Percentiles rank a stretch among this genome's conserved stretches.
These are phyloP conservation scores for Globisporangium paroecandrum DNA, from an alignment of 352 stramenopile species.

Conservation along the genomic window DNA sequence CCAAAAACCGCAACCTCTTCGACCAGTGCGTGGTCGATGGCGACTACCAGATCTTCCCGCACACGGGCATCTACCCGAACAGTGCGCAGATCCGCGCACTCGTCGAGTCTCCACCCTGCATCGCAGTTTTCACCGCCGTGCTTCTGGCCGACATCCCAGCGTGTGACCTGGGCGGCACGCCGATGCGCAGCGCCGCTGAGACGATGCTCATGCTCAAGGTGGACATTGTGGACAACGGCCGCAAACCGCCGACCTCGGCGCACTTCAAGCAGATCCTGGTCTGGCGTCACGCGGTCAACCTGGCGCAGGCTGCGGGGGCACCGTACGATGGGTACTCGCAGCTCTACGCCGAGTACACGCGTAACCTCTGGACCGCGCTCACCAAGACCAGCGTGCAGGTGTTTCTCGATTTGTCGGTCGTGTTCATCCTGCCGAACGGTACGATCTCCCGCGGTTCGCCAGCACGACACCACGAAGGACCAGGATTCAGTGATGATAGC, in stretches of 20 bases:
- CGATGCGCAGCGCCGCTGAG: slow-evolving; percentile 41
- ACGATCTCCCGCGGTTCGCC: slow-evolving; percentile 19
- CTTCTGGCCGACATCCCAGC: slow-evolving; percentile 41
- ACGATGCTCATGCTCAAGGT: slow-evolving; percentile 58
- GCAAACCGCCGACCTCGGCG: slow-evolving; percentile 27
- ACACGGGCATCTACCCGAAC: slow-evolving; percentile 36
- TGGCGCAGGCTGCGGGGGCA: slow-evolving; percentile 32
- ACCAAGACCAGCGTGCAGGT: slow-evolving; percentile 36
- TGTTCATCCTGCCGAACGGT: slow-evolving; percentile 29
- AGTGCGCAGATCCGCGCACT: slow-evolving; percentile 43
- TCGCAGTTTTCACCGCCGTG: slow-evolving; percentile 48
- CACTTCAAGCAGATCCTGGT: slow-evolving; percentile 48
- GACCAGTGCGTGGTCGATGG: slow-evolving; percentile 46
- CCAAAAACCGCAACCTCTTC: slow-evolving; percentile 51
- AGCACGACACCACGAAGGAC: slow-evolving; percentile 7
- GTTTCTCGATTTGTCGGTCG: slow-evolving; percentile 31
- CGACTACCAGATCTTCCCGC: slow-evolving; percentile 64
- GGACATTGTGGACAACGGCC: slow-evolving; percentile 24
- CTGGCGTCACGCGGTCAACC: slow-evolving; percentile 48
- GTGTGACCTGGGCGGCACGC: slow-evolving; percentile 46
- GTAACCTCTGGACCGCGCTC: slow-evolving; percentile 30
- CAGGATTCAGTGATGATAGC: neutral
- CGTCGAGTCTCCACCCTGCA: slow-evolving; percentile 37
- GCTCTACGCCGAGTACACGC: slow-evolving; percentile 37
- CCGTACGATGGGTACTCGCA: slow-evolving; percentile 45